phyloP scores from a whole-genome alignment of 345 rosid genomes.

The Acer negundo region DNA sequence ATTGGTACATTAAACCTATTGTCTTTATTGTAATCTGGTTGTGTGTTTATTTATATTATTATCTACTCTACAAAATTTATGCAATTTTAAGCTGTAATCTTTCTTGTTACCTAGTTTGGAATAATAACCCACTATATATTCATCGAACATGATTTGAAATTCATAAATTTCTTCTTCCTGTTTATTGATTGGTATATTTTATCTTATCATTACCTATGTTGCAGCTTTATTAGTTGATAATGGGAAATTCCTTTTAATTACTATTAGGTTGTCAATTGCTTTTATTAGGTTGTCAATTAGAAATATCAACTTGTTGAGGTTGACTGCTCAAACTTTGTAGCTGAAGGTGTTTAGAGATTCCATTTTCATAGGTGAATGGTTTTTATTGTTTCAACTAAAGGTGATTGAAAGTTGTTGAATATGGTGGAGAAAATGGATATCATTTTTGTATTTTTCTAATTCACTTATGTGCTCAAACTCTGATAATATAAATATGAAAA shows the following conservation, averaged over 20 bases:
- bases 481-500: too few relatives aligned
- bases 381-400: constrained; percentile 81
- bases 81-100: not conserved
- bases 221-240: constrained; percentile 64
- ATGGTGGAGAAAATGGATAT: constrained; percentile 1
- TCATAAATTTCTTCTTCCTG: not conserved
- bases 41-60: not conserved
- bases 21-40: too few relatives aligned
- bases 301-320: not conserved
- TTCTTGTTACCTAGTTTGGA: not conserved
- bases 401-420: constrained; percentile 54
- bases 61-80: not conserved
- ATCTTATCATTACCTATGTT: not conserved
- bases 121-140: not conserved
- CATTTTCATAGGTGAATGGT: constrained; percentile 25
- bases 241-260: constrained; percentile 72
- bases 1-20: too few relatives aligned
- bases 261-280: too few relatives aligned
- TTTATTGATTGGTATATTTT: not conserved
- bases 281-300: not conserved
- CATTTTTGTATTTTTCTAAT: constrained; percentile 3
- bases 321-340: constrained; percentile 9
- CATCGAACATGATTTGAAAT: not conserved
- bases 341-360: constrained; percentile 23
- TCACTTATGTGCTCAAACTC: constrained; percentile 5